Base-by-base conservation (phyloP, 2,329 filamentous ascomycete species). In the Aspergillus eucalypticola region DNA sequence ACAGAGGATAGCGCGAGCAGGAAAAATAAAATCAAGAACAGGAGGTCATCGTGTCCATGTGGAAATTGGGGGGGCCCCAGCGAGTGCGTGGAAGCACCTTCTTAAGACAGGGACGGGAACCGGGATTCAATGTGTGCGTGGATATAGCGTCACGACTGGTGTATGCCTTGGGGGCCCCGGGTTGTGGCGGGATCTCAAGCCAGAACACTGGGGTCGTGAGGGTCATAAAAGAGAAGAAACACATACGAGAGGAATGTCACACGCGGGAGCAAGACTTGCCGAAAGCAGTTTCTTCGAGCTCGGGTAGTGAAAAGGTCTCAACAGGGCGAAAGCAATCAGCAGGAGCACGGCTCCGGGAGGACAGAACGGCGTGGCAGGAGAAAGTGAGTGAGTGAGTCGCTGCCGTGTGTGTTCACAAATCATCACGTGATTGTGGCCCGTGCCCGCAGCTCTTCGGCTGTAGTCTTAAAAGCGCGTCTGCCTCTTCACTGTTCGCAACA, bases 71-170 rank as follows among this genome's bases (percentile, higher is more conserved):
- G 61, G 46, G 56, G 25, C 7, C 57, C 63, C 66, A 64, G 71
- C 61, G 65, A 70, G 75, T 77, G 75, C 75, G 75, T 77, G 75
- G 75, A 70, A 77, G 75, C 71, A 77, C 72, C 64, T 51, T 58
- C 56, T 54, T 64, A 65, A 65, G 62, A 56, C 49, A 58, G 49
- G 54, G 56, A 52, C 56, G 51, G 60, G 61, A 69, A 63, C 60
- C 58, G 57, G 60, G 56, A 56, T 61, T 3, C 57, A 60, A 58
- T 62, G 63, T 60, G 75, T 77, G 75, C 75, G 74, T 77, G 75
- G 75, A 65, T 68, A 75, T 76, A 77, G 63, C 57, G 54, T 42
- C 54, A 52, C 41, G 44, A 42, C 55, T 56, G 53, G 56, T 59
- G 61, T 56, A 55, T 58, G 54, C 41, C 54, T 60, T 42, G 63